Evolutionary conservation across 179 eudicot genomes (phyloP), one percentile per base, ranked within the genome.

Genomic region (Nepenthes alata): DNA sequence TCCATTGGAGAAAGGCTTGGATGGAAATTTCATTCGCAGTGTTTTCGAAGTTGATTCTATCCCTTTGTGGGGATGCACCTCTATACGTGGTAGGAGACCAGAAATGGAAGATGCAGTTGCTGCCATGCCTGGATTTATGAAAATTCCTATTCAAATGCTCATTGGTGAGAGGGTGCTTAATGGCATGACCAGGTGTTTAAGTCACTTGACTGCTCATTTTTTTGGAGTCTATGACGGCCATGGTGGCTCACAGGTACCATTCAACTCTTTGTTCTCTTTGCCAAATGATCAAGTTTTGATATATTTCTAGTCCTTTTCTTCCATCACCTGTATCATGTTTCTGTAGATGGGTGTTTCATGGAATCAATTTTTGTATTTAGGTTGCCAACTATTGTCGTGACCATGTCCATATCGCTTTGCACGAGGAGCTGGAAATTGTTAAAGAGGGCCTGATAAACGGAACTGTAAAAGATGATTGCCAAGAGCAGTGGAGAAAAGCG

Each of bases 221-320:
- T 83, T 75, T 70, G 88, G 85, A 4, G 85, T 83, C 49, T 83
- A 83, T 65, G 88, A 83, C 67, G 88, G 88, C 64, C 88, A 83
- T 63, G 88, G 88, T 48, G 88, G 88, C 52, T 75, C 72, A 57
- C 88, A 83, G 84, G 88, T 83, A 52, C 37, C 25, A 16, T 41
- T 8, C 36, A 34, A 41, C 25, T 51, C 60, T 60, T 34, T 45
- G 41, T 48, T 38, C 6, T 11, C n/a, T 38, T 55, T 7, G 14
- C 6, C 11, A 47, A 4, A 41, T 41, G 45, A 41, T 41, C 45
- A 4, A 4, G 45, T 41, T 41, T 4, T 41, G 45, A 4, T 41
- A 4, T 41, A 41, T 41, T 4, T 41, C 6, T 41, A 41, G 45
- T 41, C 8, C 6, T 7, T 41, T 41, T 41, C 45, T 41, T 55